These are phyloP conservation scores for Chytridiales sp. DNA, from an alignment of 371 early-diverging fungal species.

Conservation along the genomic window DNA sequence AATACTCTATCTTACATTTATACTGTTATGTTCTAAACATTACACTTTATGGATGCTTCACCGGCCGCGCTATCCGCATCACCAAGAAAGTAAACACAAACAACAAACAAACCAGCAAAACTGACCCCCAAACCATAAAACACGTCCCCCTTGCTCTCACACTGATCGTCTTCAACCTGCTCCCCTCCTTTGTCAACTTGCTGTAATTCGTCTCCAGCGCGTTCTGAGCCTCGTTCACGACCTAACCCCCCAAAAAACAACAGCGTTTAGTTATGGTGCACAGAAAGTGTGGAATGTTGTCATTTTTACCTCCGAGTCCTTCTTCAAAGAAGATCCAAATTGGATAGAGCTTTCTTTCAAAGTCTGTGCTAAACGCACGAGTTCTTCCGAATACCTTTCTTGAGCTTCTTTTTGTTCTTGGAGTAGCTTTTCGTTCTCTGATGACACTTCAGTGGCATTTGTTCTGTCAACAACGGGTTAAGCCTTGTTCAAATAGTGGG, in stretches of 20 bases:
- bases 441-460: no score
- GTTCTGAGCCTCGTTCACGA: slow-evolving; percentile 10
- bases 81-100: slow-evolving; percentile 17
- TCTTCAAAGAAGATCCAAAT: slow-evolving; percentile 15
- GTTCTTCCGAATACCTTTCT: slow-evolving; percentile 21
- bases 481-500: no score
- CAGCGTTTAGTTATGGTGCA: neutral
- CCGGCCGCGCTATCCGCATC: slow-evolving; percentile 17
- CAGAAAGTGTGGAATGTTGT: neutral
- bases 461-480: no score
- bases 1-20: no score
- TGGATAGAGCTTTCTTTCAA: slow-evolving; percentile 16
- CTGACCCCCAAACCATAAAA: slow-evolving; percentile 4
- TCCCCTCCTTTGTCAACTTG: slow-evolving; percentile 1
- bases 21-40: no score
- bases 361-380: slow-evolving; percentile 14
- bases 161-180: slow-evolving; percentile 3
- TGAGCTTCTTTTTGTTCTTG: slow-evolving; percentile 17
- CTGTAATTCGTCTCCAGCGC: slow-evolving; percentile 9
- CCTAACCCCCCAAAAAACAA: neutral
- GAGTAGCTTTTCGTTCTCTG: no score
- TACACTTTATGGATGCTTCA: no score
- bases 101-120: slow-evolving; percentile 9
- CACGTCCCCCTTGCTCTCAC: slow-evolving; percentile 18
- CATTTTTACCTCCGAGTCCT: slow-evolving; percentile 14